Evolutionary conservation across 495 filamentous ascomycete species (phyloP).

Genomic region (Daldinia grandis): DNA sequence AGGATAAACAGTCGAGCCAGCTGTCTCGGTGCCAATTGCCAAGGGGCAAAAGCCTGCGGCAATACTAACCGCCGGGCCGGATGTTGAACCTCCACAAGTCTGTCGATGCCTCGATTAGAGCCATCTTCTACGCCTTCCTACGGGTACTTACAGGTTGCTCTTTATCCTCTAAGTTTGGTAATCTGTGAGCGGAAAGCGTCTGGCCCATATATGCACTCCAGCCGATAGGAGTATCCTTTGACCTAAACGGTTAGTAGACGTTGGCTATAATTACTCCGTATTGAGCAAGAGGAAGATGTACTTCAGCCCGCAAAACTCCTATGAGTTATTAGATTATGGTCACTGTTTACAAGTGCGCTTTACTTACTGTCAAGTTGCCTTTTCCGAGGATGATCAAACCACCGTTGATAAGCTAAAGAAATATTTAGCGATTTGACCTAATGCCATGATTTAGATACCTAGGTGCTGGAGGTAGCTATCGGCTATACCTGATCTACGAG

Average conservation of each 20-base stretch:
- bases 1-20: neutral
- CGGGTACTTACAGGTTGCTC: neutral
- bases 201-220: slow-evolving; percentile 10
- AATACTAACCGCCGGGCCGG: neutral
- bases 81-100: neutral
- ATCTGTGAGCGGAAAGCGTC: slow-evolving; percentile 9
- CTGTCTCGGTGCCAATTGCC: neutral
- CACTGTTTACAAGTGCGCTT: neutral
- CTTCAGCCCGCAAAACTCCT: neutral
- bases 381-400: neutral
- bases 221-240: slow-evolving; percentile 2
- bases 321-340: neutral
- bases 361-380: neutral
- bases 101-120: neutral
- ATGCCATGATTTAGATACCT: neutral
- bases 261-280: neutral
- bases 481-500: neutral
- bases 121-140: neutral
- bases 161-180: neutral
- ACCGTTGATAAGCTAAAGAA: neutral
- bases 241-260: neutral
- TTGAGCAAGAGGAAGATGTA: neutral
- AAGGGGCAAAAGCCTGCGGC: neutral
- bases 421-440: neutral
- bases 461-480: too few species aligned